Evolutionary conservation across 2,329 filamentous ascomycete species (phyloP), one percentile per base, ranked within the genome.

Genomic region (Aureobasidium sp.): DNA sequence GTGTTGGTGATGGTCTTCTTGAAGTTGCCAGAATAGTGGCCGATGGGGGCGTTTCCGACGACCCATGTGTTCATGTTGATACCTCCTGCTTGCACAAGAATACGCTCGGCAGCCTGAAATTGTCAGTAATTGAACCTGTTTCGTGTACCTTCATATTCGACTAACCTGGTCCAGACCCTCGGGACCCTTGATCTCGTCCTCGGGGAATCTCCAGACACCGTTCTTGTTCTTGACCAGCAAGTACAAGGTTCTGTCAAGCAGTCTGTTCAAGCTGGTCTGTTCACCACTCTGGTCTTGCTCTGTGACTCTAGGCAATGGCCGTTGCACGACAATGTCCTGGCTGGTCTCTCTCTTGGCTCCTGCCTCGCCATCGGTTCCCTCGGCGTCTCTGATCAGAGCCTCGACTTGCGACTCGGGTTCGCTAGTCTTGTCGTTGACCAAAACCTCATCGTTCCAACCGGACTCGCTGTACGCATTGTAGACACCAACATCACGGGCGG

Each of bases 21-120:
- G 81, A 79, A 81, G 65, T 84, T 77, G 64, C 78, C 78, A 67
- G 89, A 80, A 70, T 89, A 77, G 76, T 97, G 89, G 30, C 92
- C 93, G 63, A 97, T 83, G 11, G 94, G 94, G 62, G 89, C 88
- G 69, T 91, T 91, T 64, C 91, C 93, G 55, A 99, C 89, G 68
- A 97, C 85, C 92, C 94, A 99, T 61, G 91, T 97, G 79, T 97
- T 97, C 92, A 99, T 97, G 81, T 99, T 95, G 64, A 89, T 78
- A 63, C 94, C 94, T 10, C 88, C 91, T 3, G 90, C 81, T 69
- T 90, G 82, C 57, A 87, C 80, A 29, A 97, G 81, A 61, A 91
- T 86, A 63, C 91, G 84, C 71, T 91, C 84, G 41, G 93, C 91
- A 48, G 90, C 87, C 94, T 99, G 68, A 65, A 15, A 13, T n/a